Conservation (phyloP, 129 eudicot species). For the Tagetes patula region DNA sequence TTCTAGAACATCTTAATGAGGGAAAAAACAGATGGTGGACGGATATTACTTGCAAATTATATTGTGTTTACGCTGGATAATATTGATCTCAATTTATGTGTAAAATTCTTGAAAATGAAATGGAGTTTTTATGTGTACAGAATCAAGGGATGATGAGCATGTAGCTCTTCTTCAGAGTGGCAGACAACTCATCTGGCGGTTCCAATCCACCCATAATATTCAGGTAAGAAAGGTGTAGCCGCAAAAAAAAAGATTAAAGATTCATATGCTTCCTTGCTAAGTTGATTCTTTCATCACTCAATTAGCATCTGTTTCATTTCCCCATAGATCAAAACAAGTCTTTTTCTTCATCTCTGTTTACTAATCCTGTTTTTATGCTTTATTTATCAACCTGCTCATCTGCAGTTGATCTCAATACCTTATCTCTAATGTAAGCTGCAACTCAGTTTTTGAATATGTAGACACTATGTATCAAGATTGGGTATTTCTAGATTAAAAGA, state of each 20-base stretch:
- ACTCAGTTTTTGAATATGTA: background rate
- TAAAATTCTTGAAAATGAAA: slow-evolving; percentile 14
- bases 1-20: background rate
- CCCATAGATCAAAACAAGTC: background rate
- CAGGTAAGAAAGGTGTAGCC: slow-evolving; percentile 83
- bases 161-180: slow-evolving; percentile 98
- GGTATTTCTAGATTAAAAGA: background rate
- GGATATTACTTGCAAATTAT: no score
- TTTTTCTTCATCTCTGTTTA: background rate
- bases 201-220: slow-evolving; percentile 90
- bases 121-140: slow-evolving; percentile 34
- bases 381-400: background rate
- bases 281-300: slow-evolving; percentile 18
- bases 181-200: slow-evolving; percentile 87
- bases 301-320: slow-evolving; percentile 5
- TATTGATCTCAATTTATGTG: background rate
- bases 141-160: slow-evolving; percentile 90
- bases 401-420: background rate
- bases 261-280: slow-evolving; percentile 6
- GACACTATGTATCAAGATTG: background rate
- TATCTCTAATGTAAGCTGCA: background rate
- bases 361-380: background rate
- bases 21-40: no score
- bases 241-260: slow-evolving; percentile 6
- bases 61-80: background rate